These are phyloP conservation scores for Excoecaria cochinchinensis DNA, from an alignment of 345 rosid species.

Conservation along the genomic window DNA sequence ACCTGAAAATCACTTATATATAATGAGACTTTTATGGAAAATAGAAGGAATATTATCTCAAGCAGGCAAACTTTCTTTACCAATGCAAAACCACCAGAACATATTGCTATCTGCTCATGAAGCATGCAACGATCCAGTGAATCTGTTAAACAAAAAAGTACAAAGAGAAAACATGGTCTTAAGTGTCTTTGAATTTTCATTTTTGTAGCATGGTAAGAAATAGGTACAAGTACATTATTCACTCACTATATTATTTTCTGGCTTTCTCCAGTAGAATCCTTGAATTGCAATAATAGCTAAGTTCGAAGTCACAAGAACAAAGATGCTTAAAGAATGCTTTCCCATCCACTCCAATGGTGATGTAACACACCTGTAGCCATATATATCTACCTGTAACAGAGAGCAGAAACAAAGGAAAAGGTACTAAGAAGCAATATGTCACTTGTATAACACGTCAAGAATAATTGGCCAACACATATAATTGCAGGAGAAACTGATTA, in stretches of 20 bases:
- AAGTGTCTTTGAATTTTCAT: neutral
- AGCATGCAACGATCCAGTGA: constrained; percentile 32
- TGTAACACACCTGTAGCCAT: constrained; percentile 28
- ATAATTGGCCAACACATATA: neutral
- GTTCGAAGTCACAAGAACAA: constrained; percentile 39
- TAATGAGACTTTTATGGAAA: neutral
- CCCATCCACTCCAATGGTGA: constrained; percentile 47
- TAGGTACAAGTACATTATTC: neutral
- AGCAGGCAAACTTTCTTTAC: neutral
- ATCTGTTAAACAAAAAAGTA: constrained; percentile 27
- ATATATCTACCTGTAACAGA: constrained; percentile 38
- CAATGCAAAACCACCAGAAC: neutral
- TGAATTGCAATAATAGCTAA: constrained; percentile 34
- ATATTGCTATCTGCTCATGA: constrained; percentile 21
- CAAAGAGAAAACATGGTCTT: neutral
- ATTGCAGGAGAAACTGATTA: neutral
- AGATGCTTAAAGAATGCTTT: constrained; percentile 42
- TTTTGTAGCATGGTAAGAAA: neutral
- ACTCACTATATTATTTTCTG: constrained; percentile 41
- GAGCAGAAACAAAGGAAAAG: neutral
- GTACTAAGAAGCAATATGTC: neutral
- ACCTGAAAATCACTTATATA: neutral
- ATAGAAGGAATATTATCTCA: neutral
- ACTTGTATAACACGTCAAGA: neutral
- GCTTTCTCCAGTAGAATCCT: constrained; percentile 41